phyloP scores from a whole-genome alignment of 352 stramenopile species.

The Plasmopara muralis region DNA sequence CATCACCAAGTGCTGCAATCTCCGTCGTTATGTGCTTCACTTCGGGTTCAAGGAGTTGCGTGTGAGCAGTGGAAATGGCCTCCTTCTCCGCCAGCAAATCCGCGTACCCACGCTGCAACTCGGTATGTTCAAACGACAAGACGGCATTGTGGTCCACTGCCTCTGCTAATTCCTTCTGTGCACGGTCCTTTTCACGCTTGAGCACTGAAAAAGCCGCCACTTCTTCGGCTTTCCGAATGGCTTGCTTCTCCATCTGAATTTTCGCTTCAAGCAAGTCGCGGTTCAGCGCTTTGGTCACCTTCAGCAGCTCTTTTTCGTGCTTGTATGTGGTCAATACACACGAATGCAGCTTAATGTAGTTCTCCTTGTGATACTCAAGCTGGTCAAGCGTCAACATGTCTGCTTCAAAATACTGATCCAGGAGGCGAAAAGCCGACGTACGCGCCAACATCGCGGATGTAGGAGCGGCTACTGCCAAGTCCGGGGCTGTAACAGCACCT shows the following conservation, averaged over 20 bases:
- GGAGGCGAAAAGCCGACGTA: slow-evolving; percentile 60
- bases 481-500: slow-evolving; percentile 10
- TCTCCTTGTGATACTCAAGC: slow-evolving; percentile 77
- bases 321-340: slow-evolving; percentile 75
- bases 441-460: slow-evolving; percentile 44
- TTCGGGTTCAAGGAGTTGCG: slow-evolving; percentile 79
- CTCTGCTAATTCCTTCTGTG: slow-evolving; percentile 70
- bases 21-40: slow-evolving; percentile 65
- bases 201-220: slow-evolving; percentile 61
- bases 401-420: slow-evolving; percentile 81
- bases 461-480: slow-evolving; percentile 13
- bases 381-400: slow-evolving; percentile 77
- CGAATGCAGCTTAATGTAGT: slow-evolving; percentile 62
- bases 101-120: slow-evolving; percentile 76
- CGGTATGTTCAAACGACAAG: slow-evolving; percentile 82
- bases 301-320: slow-evolving; percentile 73
- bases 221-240: slow-evolving; percentile 78
- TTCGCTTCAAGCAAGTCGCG: slow-evolving; percentile 79
- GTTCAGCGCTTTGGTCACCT: slow-evolving; percentile 79
- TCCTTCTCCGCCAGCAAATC: slow-evolving; percentile 71
- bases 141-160: slow-evolving; percentile 74
- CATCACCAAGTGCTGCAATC: slow-evolving; percentile 55
- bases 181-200: slow-evolving; percentile 76
- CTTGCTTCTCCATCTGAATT: slow-evolving; percentile 83
- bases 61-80: slow-evolving; percentile 67